phyloP scores from a whole-genome alignment of 2,329 filamentous ascomycete genomes.

The Tetracladium maxilliforme region DNA sequence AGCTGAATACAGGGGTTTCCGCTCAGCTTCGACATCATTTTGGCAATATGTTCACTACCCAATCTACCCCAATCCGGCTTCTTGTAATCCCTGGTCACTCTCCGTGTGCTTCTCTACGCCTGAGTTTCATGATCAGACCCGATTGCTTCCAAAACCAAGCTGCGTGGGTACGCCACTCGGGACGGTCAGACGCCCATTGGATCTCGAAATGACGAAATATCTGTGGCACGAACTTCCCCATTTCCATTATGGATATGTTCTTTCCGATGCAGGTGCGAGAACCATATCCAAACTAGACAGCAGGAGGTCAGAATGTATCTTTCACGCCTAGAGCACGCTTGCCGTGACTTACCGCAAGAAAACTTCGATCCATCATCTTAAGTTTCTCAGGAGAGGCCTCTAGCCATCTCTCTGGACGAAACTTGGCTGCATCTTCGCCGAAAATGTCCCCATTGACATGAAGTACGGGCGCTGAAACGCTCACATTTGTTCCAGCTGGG shows the following conservation, averaged over 20 bases:
- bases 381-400: conserved; percentile 1
- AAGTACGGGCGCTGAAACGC: conserved; percentile 13
- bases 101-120: too few relatives aligned
- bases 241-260: conserved; percentile 9
- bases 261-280: conserved; percentile 31
- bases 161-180: too few relatives aligned
- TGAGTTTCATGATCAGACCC: too few relatives aligned
- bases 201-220: conserved; percentile 1
- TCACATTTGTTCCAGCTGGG: conserved; percentile 8
- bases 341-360: too few relatives aligned
- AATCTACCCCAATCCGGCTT: too few relatives aligned
- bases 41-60: too few relatives aligned
- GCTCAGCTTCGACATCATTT: too few relatives aligned
- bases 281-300: conserved; percentile 29
- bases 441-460: conserved; percentile 28
- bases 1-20: too few relatives aligned
- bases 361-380: conserved; percentile 2
- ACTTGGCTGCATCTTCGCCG: conserved; percentile 28
- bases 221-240: conserved; percentile 10
- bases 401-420: conserved; percentile 35
- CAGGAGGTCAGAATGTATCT: too few relatives aligned
- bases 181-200: conserved; percentile 1
- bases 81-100: too few relatives aligned
- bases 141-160: too few relatives aligned
- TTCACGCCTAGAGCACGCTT: conserved; percentile 2